Percentiles rank a stretch among this genome's conserved stretches.
Conservation (phyloP, 2,329 filamentous ascomycete genomes). For the Venturia carpophila region DNA sequence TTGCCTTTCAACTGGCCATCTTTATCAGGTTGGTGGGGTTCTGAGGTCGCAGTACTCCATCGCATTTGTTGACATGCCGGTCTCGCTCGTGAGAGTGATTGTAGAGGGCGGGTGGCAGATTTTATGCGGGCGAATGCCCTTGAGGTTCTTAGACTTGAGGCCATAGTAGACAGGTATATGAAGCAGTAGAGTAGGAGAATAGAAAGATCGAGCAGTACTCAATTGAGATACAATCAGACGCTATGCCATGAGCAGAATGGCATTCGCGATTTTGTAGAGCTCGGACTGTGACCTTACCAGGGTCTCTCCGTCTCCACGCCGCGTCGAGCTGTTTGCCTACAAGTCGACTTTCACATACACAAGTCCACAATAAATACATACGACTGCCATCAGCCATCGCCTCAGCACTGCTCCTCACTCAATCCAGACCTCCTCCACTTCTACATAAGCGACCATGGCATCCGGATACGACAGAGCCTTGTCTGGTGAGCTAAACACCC, state of each 20-base stretch:
- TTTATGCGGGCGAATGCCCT: constrained; percentile 6
- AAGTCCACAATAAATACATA: constrained; percentile 6
- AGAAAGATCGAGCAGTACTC: neutral
- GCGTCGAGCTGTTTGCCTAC: constrained; percentile 10
- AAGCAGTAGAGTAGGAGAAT: neutral
- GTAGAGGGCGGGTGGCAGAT: constrained; percentile 2
- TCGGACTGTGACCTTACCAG: neutral
- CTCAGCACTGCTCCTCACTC: neutral
- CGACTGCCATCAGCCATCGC: constrained; percentile 8
- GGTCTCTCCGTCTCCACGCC: constrained; percentile 9
- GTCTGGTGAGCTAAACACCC: constrained; percentile 64
- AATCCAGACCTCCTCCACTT: neutral
- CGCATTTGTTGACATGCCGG: constrained; percentile 28
- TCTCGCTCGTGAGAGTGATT: constrained; percentile 18
- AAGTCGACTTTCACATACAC: neutral
- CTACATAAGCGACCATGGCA: constrained; percentile 52
- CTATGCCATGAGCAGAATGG: neutral
- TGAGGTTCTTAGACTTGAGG: constrained; percentile 19
- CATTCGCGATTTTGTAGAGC: constrained; percentile 4
- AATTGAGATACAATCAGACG: neutral
- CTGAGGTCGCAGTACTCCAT: constrained; percentile 35
- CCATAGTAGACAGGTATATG: constrained; percentile 24
- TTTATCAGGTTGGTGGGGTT: constrained; percentile 33
- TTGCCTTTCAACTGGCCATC: constrained; percentile 29
- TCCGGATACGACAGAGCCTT: constrained; percentile 98